Conservation (phyloP, 2,329 filamentous ascomycete species). For the Thelonectria olida region DNA sequence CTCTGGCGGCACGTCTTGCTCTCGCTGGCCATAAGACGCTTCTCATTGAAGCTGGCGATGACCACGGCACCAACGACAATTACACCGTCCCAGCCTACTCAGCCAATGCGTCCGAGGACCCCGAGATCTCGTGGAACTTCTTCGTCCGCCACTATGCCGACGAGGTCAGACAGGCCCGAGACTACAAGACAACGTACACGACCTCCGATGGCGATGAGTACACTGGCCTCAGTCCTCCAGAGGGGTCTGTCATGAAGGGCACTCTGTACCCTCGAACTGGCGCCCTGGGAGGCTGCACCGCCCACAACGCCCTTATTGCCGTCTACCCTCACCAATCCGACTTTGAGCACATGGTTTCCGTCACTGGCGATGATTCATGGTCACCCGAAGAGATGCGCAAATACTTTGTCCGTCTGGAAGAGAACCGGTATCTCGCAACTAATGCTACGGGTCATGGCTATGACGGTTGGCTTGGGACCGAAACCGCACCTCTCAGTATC, state of each 20-base stretch:
- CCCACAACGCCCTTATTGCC: slow-evolving; percentile 69
- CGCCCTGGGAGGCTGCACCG: slow-evolving; percentile 60
- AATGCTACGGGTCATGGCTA: slow-evolving; percentile 61
- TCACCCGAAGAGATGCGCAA: slow-evolving; percentile 64
- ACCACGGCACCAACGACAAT: slow-evolving; percentile 59
- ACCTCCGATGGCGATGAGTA: slow-evolving; percentile 61
- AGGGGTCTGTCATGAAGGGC: slow-evolving; percentile 52
- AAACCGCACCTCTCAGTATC: slow-evolving; percentile 59
- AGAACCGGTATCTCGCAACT: slow-evolving; percentile 59
- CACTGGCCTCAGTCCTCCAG: slow-evolving; percentile 53
- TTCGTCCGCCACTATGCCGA: slow-evolving; percentile 71
- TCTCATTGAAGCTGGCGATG: slow-evolving; percentile 69
- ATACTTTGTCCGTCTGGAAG: slow-evolving; percentile 64
- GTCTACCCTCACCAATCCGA: slow-evolving; percentile 68
- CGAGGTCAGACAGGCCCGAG: slow-evolving; percentile 59
- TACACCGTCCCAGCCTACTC: slow-evolving; percentile 65
- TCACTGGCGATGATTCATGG: slow-evolving; percentile 68
- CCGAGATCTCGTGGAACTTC: slow-evolving; percentile 68
- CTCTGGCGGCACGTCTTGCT: slow-evolving; percentile 66
- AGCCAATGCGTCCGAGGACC: slow-evolving; percentile 63
- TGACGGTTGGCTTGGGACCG: slow-evolving; percentile 64
- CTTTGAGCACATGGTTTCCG: slow-evolving; percentile 61
- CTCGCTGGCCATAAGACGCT: slow-evolving; percentile 67
- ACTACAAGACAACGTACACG: slow-evolving; percentile 68
- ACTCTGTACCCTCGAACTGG: slow-evolving; percentile 58